Evolutionary conservation across 2,329 filamentous ascomycete species (phyloP), one percentile per base, ranked within the genome.

Genomic region (Phaeosphaeria sp.): DNA sequence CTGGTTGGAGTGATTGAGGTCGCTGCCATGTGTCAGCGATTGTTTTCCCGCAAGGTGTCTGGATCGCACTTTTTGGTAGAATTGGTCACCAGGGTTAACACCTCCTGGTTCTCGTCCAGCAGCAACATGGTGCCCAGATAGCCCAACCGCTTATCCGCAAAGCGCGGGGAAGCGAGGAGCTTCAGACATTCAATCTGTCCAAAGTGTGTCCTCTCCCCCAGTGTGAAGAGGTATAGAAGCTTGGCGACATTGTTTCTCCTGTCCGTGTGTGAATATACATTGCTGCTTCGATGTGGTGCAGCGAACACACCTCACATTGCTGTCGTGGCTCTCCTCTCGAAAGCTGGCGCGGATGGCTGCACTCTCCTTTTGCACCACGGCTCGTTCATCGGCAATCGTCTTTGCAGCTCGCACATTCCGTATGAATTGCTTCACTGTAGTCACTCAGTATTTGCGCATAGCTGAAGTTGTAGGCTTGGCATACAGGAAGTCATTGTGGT

Each of bases 171-270:
- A 57, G 95, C 95, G 57, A 99, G 87, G 50, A 99, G 87, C 81
- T 99, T 99, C 73, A 99, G 85, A 79, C 95, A 99, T 87, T 99
- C 95, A 76, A 99, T 99, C 84, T 99, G 95, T 51, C 95, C 95
- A 77, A 99, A 99, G 80, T 99, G 95, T 56, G 95, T 99, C 72
- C 95, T 88, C 81, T 99, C 95, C 64, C 95, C 95, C 43, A 99
- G 86, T 1, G 95, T 99, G 79, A 99, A 99, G 60, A 99, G 91
- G 77, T 99, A 99, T 41, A 99, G 87, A 36, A 99, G 87, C 80
- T 99, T 99, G 59, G 95, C 93, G 71, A 99, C 95, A 85, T 99
- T 99, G 84, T 99, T 99, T 76, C 95, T 89, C 81, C 94, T 97
- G 78, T 56, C 55, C 44, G 48, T 17, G 17, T 52, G 63, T 76